A percentile compares a stretch with the other conserved stretches of the same genome.
phyloP scores from a whole-genome alignment of 1,284 basidiomycete species.

The Pseudozyma thailandica region DNA sequence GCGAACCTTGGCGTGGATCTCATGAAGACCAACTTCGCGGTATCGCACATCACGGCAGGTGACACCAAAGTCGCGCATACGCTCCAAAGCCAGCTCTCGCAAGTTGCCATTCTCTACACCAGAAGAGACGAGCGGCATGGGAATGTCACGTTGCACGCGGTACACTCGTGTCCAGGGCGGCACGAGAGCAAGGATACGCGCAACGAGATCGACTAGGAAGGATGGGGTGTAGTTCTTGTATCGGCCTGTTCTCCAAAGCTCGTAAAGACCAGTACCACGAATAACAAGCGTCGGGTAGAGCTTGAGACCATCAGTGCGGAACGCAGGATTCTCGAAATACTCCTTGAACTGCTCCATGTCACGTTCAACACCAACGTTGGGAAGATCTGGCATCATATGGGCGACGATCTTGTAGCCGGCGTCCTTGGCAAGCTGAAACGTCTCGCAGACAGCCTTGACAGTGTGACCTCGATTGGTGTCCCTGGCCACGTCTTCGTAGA shows the following conservation, averaged over 20 bases:
- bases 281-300: conserved; percentile 99
- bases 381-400: conserved; percentile 73
- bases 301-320: conserved; percentile 95
- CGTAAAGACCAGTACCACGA: conserved; percentile 94
- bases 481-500: conserved; percentile 98
- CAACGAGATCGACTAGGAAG: conserved; percentile 95
- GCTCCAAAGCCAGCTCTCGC: conserved; percentile 91
- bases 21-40: conserved; percentile 97
- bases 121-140: conserved; percentile 74
- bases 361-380: conserved; percentile 95
- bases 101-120: conserved; percentile 99
- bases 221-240: conserved; percentile 99
- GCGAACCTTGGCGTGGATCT: conserved; percentile 97
- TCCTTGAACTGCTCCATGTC: conserved; percentile 98
- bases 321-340: conserved; percentile 98
- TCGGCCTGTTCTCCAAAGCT: conserved; percentile 93
- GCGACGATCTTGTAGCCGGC: conserved; percentile 95
- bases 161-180: conserved; percentile 99
- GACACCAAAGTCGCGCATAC: conserved; percentile 99
- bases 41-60: conserved; percentile 97
- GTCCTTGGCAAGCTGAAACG: conserved; percentile 97
- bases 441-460: conserved; percentile 95
- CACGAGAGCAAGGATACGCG: conserved; percentile 92
- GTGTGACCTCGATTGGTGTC: conserved; percentile 97
- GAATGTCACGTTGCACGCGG: conserved; percentile 74